phyloP scores from a whole-genome alignment of 371 early-diverging fungal genomes.

The Saksenaea vasiformis region DNA sequence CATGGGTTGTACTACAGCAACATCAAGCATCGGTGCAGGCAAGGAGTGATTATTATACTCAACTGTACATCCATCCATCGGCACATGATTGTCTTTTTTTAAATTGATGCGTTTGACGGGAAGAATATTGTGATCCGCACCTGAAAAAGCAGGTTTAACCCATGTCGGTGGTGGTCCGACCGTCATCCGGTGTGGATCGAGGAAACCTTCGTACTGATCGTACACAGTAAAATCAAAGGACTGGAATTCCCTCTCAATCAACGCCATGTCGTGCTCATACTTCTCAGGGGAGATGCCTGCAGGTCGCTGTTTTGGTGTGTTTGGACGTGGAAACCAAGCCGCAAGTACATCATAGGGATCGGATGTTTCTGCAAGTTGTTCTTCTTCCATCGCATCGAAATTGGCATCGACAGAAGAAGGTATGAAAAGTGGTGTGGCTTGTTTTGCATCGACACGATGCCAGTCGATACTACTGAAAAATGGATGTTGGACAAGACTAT shows the following conservation, averaged over 20 bases:
- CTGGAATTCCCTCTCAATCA: conserved; percentile 45
- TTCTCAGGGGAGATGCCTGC: conserved; percentile 1
- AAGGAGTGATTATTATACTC: not conserved
- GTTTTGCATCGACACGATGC: conserved; percentile 36
- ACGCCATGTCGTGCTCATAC: conserved; percentile 15
- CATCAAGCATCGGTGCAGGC: not conserved
- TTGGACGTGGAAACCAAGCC: conserved; percentile 61
- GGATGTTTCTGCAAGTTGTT: not conserved
- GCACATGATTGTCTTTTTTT: not conserved
- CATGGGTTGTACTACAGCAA: not conserved
- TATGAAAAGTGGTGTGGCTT: conserved; percentile 48
- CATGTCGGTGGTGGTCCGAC: conserved; percentile 63
- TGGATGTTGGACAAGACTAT: conserved; percentile 34
- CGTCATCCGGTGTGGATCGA: conserved; percentile 51
- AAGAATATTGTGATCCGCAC: conserved; percentile 23
- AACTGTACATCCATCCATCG: not conserved
- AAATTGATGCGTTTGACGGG: conserved; percentile 2
- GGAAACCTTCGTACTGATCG: conserved; percentile 55
- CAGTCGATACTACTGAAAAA: conserved; percentile 43
- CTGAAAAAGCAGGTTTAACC: conserved; percentile 54
- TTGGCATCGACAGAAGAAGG: conserved; percentile 59
- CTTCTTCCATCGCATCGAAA: conserved; percentile 88
- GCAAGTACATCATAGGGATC: not conserved
- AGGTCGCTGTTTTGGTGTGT: conserved; percentile 63
- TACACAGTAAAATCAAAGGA: conserved; percentile 60